Percentiles rank a stretch among this genome's conserved stretches.
phyloP scores from a whole-genome alignment of 2,329 filamentous ascomycete species.

The Colletotrichum truncatum region DNA sequence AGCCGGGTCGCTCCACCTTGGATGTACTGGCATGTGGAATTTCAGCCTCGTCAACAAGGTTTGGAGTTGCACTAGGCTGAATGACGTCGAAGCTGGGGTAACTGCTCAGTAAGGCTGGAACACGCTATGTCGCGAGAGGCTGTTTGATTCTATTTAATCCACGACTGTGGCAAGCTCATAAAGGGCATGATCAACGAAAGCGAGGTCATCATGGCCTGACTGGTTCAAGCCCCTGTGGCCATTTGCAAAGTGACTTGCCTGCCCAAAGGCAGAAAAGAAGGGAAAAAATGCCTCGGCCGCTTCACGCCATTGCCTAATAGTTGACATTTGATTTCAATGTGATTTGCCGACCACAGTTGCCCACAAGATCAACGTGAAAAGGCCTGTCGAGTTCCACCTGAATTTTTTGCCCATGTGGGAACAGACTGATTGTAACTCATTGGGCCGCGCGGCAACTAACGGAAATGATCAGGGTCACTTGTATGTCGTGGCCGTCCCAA shows the following conservation, averaged over 20 bases:
- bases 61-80: neutral
- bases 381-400: neutral
- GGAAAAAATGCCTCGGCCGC: neutral
- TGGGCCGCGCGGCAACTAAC: neutral
- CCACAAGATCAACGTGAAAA: constrained; percentile 1
- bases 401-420: neutral
- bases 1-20: no score
- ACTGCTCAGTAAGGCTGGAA: no score
- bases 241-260: no score
- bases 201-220: neutral
- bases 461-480: constrained; percentile 23
- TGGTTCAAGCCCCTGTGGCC: neutral
- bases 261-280: no score
- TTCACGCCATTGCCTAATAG: no score
- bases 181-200: neutral
- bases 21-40: neutral
- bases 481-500: neutral
- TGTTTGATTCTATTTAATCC: no score
- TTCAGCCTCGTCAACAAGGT: neutral
- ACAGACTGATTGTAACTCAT: neutral
- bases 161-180: no score
- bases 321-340: neutral
- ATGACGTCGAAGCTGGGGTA: no score
- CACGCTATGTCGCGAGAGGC: no score
- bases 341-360: neutral